Evolutionary conservation across 805 yeast species (phyloP).

Genomic region (Millerozyma miso): DNA sequence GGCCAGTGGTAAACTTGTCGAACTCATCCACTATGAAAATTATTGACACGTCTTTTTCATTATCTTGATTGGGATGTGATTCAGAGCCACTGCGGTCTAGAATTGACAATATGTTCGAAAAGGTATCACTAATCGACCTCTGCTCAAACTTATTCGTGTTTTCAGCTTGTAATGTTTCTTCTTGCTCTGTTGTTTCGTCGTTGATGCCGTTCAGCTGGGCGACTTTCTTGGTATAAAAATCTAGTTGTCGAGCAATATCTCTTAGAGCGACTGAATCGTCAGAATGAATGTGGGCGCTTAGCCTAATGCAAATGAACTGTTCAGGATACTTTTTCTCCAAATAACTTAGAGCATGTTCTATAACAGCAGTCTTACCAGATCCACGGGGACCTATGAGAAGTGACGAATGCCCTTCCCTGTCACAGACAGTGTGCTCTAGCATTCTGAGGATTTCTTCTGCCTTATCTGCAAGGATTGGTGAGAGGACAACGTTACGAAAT

Average conservation of each 20-base stretch:
- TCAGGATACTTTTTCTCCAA: slow-evolving; percentile 38
- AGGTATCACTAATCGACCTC: slow-evolving; percentile 55
- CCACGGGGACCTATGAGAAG: slow-evolving; percentile 77
- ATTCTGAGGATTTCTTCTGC: slow-evolving; percentile 51
- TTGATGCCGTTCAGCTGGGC: neutral
- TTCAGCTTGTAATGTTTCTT: slow-evolving; percentile 4
- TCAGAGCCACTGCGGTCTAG: slow-evolving; percentile 36
- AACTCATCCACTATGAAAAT: slow-evolving; percentile 82
- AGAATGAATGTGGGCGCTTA: slow-evolving; percentile 68
- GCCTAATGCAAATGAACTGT: slow-evolving; percentile 56
- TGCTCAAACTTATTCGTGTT: slow-evolving; percentile 38
- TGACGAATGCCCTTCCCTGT: slow-evolving; percentile 77
- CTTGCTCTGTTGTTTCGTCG: neutral
- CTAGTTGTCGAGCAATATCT: slow-evolving; percentile 82
- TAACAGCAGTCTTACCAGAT: slow-evolving; percentile 66
- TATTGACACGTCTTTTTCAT: slow-evolving; percentile 45
- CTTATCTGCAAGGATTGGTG: slow-evolving; percentile 22
- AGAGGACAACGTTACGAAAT: slow-evolving; percentile 14
- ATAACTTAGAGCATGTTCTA: slow-evolving; percentile 52
- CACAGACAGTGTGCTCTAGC: slow-evolving; percentile 59
- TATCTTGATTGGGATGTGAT: slow-evolving; percentile 7
- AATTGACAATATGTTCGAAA: slow-evolving; percentile 51
- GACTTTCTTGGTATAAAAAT: slow-evolving; percentile 25
- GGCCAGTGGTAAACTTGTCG: slow-evolving; percentile 67
- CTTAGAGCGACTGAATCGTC: slow-evolving; percentile 79